phyloP scores from a whole-genome alignment of 768 basidiomycete genomes.

The Russula ochroleuca region DNA sequence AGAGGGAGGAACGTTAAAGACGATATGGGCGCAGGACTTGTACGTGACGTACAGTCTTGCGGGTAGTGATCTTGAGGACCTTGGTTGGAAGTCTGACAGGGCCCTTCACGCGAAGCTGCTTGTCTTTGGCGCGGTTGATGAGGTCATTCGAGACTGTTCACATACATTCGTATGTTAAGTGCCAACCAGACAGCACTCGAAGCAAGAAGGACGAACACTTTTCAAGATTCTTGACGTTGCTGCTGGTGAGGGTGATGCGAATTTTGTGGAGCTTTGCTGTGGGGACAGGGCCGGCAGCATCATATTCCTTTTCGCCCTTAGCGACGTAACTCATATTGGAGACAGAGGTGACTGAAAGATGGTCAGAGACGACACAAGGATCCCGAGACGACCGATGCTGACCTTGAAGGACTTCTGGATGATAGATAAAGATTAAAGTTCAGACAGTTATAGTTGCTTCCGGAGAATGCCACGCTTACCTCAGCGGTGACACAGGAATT shows the following conservation, averaged over 20 bases:
- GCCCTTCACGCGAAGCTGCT: slow-evolving; percentile 98
- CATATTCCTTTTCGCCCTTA: slow-evolving; percentile 97
- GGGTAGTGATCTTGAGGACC: slow-evolving; percentile 97
- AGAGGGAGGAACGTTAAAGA: slow-evolving; percentile 2
- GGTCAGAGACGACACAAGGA: neutral
- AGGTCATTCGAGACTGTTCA: slow-evolving; percentile 85
- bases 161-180: neutral
- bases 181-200: neutral
- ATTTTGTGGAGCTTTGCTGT: slow-evolving; percentile 97
- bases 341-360: slow-evolving; percentile 42
- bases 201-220: slow-evolving; percentile 62
- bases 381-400: neutral
- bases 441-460: neutral
- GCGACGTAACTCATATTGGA: slow-evolving; percentile 94
- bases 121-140: slow-evolving; percentile 99
- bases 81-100: slow-evolving; percentile 99
- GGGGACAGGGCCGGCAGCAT: slow-evolving; percentile 82
- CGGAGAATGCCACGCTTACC: slow-evolving; percentile 18
- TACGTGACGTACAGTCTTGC: slow-evolving; percentile 77
- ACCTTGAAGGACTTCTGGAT: slow-evolving; percentile 15
- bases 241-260: slow-evolving; percentile 96
- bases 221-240: slow-evolving; percentile 97
- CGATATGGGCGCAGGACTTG: neutral
- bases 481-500: neutral
- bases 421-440: slow-evolving; percentile 24